These are phyloP conservation scores for Oryza rufipogon DNA, from an alignment of 176 grass and related monocot genomes.

Conservation along the genomic window DNA sequence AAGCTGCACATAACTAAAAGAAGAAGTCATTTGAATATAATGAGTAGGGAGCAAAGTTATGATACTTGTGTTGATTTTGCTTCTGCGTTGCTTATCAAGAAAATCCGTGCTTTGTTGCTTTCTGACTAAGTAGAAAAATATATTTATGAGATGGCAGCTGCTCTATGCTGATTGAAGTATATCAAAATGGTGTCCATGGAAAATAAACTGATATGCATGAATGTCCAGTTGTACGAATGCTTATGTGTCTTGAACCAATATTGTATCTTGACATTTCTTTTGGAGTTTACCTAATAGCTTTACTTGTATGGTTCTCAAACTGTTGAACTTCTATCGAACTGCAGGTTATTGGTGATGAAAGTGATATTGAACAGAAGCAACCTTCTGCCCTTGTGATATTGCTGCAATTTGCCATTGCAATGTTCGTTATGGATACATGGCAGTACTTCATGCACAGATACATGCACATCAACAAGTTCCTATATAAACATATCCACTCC, in stretches of 20 bases:
- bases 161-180: slow-evolving; percentile 4
- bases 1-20: slow-evolving; percentile 20
- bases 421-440: slow-evolving; percentile 92
- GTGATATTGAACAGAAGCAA: slow-evolving; percentile 49
- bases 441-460: slow-evolving; percentile 95
- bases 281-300: neutral
- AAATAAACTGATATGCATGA: neutral
- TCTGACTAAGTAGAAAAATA: neutral
- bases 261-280: neutral
- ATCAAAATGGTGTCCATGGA: neutral
- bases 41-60: neutral
- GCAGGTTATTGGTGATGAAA: slow-evolving; percentile 75
- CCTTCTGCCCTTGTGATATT: slow-evolving; percentile 52
- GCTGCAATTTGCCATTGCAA: slow-evolving; percentile 62
- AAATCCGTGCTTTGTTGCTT: slow-evolving; percentile 3
- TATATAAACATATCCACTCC: slow-evolving; percentile 85
- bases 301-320: slow-evolving; percentile 8
- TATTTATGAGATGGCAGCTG: neutral
- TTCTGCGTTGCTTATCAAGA: neutral
- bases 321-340: slow-evolving; percentile 31
- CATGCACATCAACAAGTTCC: slow-evolving; percentile 86
- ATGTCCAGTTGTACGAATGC: neutral
- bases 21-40: neutral
- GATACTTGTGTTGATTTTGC: neutral
- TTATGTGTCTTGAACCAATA: neutral